A percentile compares a stretch with the other conserved stretches of the same genome.
phyloP scores from a whole-genome alignment of 2,329 filamentous ascomycete genomes.

The Colletotrichum sojae region DNA sequence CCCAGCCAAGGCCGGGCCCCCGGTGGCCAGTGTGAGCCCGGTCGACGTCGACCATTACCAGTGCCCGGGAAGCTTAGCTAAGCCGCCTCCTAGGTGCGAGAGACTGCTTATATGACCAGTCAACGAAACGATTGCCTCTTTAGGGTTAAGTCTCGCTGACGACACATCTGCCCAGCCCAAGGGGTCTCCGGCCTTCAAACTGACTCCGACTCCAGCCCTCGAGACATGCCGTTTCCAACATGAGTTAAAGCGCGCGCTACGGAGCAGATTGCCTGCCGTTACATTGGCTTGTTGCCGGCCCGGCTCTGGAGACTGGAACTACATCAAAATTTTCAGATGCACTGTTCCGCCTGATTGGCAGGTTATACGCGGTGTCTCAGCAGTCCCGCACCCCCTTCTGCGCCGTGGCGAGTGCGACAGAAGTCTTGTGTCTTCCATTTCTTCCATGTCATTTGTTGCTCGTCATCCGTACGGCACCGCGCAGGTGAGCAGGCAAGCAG shows the following conservation, averaged over 20 bases:
- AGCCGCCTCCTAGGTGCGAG: conserved; percentile 21
- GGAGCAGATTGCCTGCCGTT: neutral
- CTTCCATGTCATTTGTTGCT: too few species aligned
- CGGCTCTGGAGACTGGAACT: neutral
- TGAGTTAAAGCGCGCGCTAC: neutral
- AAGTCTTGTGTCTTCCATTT: too few species aligned
- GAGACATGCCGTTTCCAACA: conserved; percentile 6
- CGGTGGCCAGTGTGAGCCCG: conserved; percentile 11
- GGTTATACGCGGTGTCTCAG: neutral
- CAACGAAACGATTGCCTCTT: conserved; percentile 39
- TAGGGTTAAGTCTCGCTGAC: conserved; percentile 22
- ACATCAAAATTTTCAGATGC: neutral
- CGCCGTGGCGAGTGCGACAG: too few species aligned
- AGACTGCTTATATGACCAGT: conserved; percentile 15
- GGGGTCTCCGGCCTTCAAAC: neutral
- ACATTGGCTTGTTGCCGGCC: neutral
- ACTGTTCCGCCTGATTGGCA: neutral
- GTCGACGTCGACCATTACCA: neutral
- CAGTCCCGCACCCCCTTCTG: too few species aligned
- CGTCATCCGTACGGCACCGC: too few species aligned
- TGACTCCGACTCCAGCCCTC: neutral
- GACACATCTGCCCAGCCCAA: conserved; percentile 11
- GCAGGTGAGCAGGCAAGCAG: too few species aligned
- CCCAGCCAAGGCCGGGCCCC: conserved; percentile 5
- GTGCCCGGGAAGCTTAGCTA: conserved; percentile 22